Percentiles rank a stretch among this genome's conserved stretches.
These are phyloP conservation scores for Hansenula lynferdii DNA, from an alignment of 1,139 yeast species.

Conservation along the genomic window DNA sequence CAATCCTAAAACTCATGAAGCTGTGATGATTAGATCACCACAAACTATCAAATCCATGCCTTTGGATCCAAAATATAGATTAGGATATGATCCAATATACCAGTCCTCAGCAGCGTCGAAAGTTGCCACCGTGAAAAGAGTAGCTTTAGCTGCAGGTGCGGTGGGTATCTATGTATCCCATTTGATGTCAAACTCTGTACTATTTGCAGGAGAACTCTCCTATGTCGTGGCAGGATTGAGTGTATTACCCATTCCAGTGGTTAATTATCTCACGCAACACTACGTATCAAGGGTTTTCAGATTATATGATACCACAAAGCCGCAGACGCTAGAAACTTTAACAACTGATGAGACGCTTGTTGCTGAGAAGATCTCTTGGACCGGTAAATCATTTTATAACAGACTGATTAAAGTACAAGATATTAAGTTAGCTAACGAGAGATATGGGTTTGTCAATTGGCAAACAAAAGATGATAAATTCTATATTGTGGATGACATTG, in stretches of 20 bases:
- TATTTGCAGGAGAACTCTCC: constrained; percentile 53
- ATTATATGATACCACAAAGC: constrained; percentile 55
- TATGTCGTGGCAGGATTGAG: constrained; percentile 35
- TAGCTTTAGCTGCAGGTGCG: constrained; percentile 49
- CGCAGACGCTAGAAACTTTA: constrained; percentile 63
- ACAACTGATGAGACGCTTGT: constrained; percentile 57
- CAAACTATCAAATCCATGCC: constrained; percentile 26
- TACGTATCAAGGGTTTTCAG: constrained; percentile 72
- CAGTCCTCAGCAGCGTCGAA: constrained; percentile 53
- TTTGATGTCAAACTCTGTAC: constrained; percentile 49
- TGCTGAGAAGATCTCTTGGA: constrained; percentile 61
- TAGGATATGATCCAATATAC: constrained; percentile 51
- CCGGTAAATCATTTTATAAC: constrained; percentile 66
- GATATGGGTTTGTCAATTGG: constrained; percentile 62
- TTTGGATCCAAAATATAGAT: constrained; percentile 37
- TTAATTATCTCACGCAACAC: constrained; percentile 55
- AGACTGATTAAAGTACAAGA: constrained; percentile 49
- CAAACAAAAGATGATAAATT: constrained; percentile 37
- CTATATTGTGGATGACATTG: constrained; percentile 68
- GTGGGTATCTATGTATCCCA: constrained; percentile 53
- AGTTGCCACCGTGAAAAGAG: constrained; percentile 49
- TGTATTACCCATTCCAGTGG: constrained; percentile 42
- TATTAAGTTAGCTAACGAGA: constrained; percentile 35
- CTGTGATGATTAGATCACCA: constrained; percentile 14
- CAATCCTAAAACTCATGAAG: neutral